Conservation (phyloP, 805 yeast genomes). For the Pichia insulana region DNA sequence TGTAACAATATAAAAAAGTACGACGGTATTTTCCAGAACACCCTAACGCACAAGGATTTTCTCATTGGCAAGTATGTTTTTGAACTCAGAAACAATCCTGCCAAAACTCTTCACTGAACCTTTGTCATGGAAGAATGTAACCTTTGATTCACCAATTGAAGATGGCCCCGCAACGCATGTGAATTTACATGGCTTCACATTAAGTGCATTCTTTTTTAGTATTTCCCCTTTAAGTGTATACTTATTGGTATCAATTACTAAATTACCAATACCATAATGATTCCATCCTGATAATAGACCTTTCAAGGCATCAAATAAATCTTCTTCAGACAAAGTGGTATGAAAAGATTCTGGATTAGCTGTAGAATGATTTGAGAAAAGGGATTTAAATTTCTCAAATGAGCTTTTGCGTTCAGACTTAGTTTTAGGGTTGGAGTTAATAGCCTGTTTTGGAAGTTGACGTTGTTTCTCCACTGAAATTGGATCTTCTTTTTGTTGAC, state of each 20-base stretch:
- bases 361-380: conserved; percentile 26
- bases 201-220: conserved; percentile 51
- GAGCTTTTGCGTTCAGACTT: conserved; percentile 16
- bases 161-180: conserved; percentile 42
- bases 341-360: conserved; percentile 23
- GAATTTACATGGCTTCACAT: conserved; percentile 57
- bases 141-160: conserved; percentile 34
- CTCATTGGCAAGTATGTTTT: conserved; percentile 56
- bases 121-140: conserved; percentile 51
- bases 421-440: neutral
- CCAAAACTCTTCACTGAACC: conserved; percentile 59
- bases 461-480: conserved; percentile 27
- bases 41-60: conserved; percentile 38
- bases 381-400: conserved; percentile 36
- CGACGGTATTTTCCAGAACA: neutral
- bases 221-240: conserved; percentile 51
- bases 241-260: conserved; percentile 36
- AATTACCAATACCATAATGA: conserved; percentile 55
- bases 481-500: conserved; percentile 13
- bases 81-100: conserved; percentile 53
- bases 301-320: conserved; percentile 55
- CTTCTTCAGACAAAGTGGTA: conserved; percentile 34
- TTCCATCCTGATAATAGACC: conserved; percentile 62
- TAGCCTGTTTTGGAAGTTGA: conserved; percentile 6
- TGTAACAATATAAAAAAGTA: neutral